Conservation (phyloP, 805 yeast genomes). For the Barnettozyma populi region DNA sequence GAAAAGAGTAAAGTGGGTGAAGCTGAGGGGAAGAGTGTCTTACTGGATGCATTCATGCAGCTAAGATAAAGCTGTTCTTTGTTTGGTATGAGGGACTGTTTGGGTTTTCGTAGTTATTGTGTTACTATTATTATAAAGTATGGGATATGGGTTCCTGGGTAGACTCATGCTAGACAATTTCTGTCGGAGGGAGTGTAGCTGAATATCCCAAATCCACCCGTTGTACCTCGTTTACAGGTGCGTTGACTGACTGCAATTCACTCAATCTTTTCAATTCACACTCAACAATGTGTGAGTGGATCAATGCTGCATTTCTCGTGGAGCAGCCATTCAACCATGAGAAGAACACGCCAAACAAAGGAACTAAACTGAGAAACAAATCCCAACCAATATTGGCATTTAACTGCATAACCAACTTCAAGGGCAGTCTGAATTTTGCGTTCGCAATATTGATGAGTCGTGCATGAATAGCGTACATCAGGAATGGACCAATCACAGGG, state of each 20-base stretch:
- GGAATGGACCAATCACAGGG: conserved; percentile 80
- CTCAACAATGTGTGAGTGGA: conserved; percentile 39
- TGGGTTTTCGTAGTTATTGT: neutral
- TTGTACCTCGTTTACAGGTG: neutral
- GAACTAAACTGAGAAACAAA: conserved; percentile 69
- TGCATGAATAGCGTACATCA: conserved; percentile 76
- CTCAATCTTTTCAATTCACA: conserved; percentile 12
- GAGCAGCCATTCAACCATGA: conserved; percentile 83
- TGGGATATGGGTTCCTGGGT: neutral
- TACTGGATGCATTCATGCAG: conserved; percentile 71
- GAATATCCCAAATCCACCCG: conserved; percentile 1
- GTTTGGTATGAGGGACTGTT: neutral
- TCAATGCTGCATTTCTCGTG: conserved; percentile 80
- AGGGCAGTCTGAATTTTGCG: conserved; percentile 51
- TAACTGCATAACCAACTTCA: conserved; percentile 56
- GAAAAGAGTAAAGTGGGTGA: conserved; percentile 62
- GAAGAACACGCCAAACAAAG: conserved; percentile 71
- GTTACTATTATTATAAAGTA: neutral
- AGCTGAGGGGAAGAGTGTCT: conserved; percentile 44
- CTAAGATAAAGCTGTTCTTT: conserved; percentile 37
- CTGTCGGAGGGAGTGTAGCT: neutral
- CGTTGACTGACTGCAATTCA: neutral
- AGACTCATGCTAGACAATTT: neutral
- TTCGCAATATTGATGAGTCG: conserved; percentile 60
- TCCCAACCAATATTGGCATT: conserved; percentile 74